Conservation (phyloP, 192 early-diverging fungal genomes). For the Chytriomyces sp. region DNA sequence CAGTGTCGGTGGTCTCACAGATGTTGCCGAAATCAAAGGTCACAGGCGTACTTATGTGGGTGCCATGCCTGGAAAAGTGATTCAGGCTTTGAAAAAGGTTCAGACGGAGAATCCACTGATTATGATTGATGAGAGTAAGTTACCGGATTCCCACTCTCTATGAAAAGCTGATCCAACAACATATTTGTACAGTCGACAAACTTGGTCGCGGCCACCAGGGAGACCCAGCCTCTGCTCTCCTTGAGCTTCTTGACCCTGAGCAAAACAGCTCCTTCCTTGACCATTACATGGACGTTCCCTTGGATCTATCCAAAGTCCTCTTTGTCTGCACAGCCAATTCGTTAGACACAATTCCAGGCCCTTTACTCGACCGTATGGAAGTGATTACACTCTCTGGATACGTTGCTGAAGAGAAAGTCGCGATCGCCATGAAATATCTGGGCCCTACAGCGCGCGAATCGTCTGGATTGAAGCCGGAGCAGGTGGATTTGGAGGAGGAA, state of each 20-base stretch:
- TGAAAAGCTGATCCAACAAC: neutral
- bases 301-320: conserved; percentile 96
- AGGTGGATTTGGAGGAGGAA: conserved; percentile 52
- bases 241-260: conserved; percentile 97
- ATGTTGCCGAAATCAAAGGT: conserved; percentile 99
- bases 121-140: conserved; percentile 88
- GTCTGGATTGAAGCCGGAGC: conserved; percentile 70
- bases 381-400: conserved; percentile 89
- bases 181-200: conserved; percentile 78
- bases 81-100: conserved; percentile 98
- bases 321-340: conserved; percentile 99
- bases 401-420: conserved; percentile 69
- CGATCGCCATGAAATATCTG: conserved; percentile 94
- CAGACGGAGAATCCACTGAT: conserved; percentile 98
- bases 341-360: conserved; percentile 95
- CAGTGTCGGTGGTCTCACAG: conserved; percentile 93
- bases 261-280: conserved; percentile 97
- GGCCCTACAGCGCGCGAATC: conserved; percentile 82
- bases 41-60: conserved; percentile 99
- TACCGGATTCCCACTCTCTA: neutral
- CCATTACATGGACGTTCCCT: conserved; percentile 99
- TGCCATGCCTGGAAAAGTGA: conserved; percentile 99
- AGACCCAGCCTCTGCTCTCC: conserved; percentile 93
- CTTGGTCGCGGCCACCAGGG: conserved; percentile 97
- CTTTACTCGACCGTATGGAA: conserved; percentile 99